Percentiles rank a stretch among this genome's conserved stretches.
Evolutionary conservation across 2,329 filamentous ascomycete species (phyloP).

Genomic region (Elsinoe batatas): DNA sequence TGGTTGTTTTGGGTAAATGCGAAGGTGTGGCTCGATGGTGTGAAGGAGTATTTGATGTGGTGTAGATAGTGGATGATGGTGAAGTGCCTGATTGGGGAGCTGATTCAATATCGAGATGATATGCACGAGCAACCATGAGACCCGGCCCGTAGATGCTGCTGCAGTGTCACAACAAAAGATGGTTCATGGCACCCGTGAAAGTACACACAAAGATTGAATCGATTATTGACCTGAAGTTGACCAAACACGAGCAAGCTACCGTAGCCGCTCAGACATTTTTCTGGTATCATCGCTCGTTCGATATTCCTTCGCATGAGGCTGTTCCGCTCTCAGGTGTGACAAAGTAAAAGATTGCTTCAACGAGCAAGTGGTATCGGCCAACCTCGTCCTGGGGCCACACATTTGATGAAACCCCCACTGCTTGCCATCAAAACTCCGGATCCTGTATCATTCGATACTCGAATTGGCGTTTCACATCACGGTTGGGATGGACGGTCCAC

Average conservation of each 20-base stretch:
- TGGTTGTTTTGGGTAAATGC: constrained; percentile 3
- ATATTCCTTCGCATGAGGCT: neutral
- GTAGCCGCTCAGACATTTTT: neutral
- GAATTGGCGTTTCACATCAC: neutral
- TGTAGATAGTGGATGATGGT: too few relatives aligned
- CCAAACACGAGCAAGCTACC: neutral
- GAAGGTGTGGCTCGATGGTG: neutral
- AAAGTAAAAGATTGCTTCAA: neutral
- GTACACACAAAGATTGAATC: neutral
- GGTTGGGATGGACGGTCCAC: neutral
- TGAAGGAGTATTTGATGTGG: neutral
- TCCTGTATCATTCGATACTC: neutral
- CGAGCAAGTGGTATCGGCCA: neutral
- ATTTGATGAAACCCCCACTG: too few relatives aligned
- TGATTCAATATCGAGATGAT: too few relatives aligned
- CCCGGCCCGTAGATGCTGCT: neutral
- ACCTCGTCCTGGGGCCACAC: neutral
- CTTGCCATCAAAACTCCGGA: neutral
- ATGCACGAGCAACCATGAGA: too few relatives aligned
- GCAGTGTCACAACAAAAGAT: neutral
- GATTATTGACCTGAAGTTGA: neutral
- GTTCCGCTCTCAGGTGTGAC: neutral
- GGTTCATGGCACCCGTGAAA: neutral
- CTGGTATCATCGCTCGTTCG: neutral
- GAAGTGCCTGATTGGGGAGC: too few relatives aligned